Conservation (phyloP, 495 filamentous ascomycete genomes). For the Platismatia glauca region DNA sequence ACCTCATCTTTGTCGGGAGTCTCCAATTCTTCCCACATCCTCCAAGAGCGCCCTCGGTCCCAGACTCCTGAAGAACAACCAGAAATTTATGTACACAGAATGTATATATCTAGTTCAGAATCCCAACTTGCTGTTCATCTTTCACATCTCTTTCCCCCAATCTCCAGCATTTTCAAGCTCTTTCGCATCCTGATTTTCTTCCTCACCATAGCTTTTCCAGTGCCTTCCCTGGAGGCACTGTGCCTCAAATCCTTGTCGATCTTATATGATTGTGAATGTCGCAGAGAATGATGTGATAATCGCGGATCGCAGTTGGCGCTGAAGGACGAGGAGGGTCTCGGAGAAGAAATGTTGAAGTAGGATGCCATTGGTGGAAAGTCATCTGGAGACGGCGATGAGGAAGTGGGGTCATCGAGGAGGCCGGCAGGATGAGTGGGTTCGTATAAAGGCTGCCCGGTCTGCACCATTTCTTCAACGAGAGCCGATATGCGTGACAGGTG, state of each 20-base stretch:
- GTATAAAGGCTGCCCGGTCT: slow-evolving; percentile 1
- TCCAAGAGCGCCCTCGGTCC: neutral
- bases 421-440: neutral
- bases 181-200: slow-evolving; percentile 21
- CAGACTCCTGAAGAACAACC: neutral
- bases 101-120: neutral
- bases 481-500: slow-evolving; percentile 17
- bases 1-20: neutral
- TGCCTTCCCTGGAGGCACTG: slow-evolving; percentile 12
- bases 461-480: slow-evolving; percentile 17
- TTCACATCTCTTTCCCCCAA: slow-evolving; percentile 3
- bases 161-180: slow-evolving; percentile 13
- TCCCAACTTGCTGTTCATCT: neutral
- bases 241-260: slow-evolving; percentile 14
- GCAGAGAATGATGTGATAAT: slow-evolving; percentile 4
- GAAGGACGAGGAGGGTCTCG: neutral
- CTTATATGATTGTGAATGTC: slow-evolving; percentile 12
- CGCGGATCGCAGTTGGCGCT: neutral
- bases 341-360: slow-evolving; percentile 9
- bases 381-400: slow-evolving; percentile 10
- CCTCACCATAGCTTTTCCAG: slow-evolving; percentile 16
- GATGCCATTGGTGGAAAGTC: slow-evolving; percentile 2
- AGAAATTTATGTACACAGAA: slow-evolving; percentile 3
- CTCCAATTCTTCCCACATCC: neutral
- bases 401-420: slow-evolving; percentile 5